A percentile compares a stretch with the other conserved stretches of the same genome.
Conservation (phyloP, 768 basidiomycete species). For the Termitomyces sp. region DNA sequence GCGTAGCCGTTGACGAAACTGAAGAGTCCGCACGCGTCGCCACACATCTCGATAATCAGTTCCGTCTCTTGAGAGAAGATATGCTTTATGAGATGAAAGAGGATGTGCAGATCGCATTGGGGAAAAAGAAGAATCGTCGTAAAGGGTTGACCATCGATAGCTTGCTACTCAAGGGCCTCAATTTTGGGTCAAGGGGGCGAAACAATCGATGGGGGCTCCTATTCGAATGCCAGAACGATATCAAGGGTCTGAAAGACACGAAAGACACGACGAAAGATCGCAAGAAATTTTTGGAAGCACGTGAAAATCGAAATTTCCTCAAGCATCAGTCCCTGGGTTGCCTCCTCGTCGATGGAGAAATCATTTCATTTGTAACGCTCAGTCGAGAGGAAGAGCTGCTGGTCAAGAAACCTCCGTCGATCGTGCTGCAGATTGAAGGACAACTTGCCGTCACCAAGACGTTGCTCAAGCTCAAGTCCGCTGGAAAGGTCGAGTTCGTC, state of each 20-base stretch:
- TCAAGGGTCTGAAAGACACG: neutral
- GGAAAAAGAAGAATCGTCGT: neutral
- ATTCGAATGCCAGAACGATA: neutral
- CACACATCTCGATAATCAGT: slow-evolving; percentile 15
- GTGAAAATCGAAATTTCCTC: neutral
- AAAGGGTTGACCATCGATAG: neutral
- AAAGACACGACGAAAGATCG: no score
- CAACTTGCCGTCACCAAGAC: neutral
- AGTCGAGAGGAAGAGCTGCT: neutral
- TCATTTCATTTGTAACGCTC: neutral
- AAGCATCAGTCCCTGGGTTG: slow-evolving; percentile 3
- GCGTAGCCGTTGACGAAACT: neutral
- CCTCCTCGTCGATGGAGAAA: neutral
- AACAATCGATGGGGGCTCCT: neutral
- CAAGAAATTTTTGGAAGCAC: neutral
- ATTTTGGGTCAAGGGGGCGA: neutral
- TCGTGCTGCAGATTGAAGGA: slow-evolving; percentile 1
- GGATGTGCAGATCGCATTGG: slow-evolving; percentile 37
- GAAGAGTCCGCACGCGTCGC: slow-evolving; percentile 16
- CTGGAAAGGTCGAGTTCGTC: neutral
- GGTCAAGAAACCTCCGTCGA: neutral
- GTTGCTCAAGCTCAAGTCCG: slow-evolving; percentile 1
- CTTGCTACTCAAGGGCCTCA: neutral
- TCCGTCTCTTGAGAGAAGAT: slow-evolving; percentile 14
- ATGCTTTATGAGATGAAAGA: slow-evolving; percentile 34